These are phyloP conservation scores for Auricularia cornea DNA, from an alignment of 768 basidiomycete genomes.

Conservation along the genomic window DNA sequence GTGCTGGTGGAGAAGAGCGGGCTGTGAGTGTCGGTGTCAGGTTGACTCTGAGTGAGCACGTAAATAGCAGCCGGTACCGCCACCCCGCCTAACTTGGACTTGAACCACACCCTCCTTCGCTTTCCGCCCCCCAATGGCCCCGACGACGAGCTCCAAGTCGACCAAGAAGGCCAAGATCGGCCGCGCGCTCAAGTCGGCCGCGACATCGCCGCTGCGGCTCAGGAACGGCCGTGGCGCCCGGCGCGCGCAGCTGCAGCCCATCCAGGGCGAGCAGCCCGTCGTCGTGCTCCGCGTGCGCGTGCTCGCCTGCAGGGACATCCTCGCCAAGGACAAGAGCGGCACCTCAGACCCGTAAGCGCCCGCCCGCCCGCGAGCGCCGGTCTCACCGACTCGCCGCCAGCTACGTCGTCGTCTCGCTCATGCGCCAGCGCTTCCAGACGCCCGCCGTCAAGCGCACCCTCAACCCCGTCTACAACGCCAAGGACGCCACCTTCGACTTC, in stretches of 20 bases:
- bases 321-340: constrained; percentile 59
- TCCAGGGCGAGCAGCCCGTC: constrained; percentile 55
- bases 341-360: constrained; percentile 63
- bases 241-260: constrained; percentile 32
- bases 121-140: background rate
- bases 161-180: constrained; percentile 33
- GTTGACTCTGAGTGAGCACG: too few species aligned
- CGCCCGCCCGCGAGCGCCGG: background rate
- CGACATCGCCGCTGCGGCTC: constrained; percentile 43
- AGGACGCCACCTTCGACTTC: constrained; percentile 84
- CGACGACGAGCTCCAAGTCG: background rate
- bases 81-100: background rate
- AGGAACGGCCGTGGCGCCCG: constrained; percentile 32
- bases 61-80: background rate
- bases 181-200: constrained; percentile 53
- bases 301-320: constrained; percentile 50
- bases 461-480: constrained; percentile 56
- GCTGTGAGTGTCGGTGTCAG: background rate
- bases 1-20: constrained; percentile 39
- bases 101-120: background rate
- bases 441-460: constrained; percentile 65
- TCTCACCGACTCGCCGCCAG: constrained; percentile 26
- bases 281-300: constrained; percentile 64
- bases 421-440: constrained; percentile 56
- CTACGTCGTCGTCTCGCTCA: constrained; percentile 60